phyloP scores from a whole-genome alignment of 2,329 filamentous ascomycete species.

The Cryphonectria japonica region DNA sequence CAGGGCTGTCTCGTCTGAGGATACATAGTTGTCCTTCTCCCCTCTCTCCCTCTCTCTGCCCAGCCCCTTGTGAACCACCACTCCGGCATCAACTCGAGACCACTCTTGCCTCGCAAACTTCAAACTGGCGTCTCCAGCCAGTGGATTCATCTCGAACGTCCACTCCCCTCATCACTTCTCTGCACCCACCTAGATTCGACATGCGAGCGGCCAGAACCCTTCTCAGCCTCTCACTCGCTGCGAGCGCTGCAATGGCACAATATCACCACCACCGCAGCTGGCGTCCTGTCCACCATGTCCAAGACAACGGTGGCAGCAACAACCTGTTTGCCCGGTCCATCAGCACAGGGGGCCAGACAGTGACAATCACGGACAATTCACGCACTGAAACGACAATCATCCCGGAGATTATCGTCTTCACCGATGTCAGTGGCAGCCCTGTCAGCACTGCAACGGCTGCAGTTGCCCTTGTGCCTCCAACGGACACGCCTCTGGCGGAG shows the following conservation, averaged over 20 bases:
- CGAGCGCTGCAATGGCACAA: conserved; percentile 16
- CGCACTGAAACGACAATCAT: conserved; percentile 46
- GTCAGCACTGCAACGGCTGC: conserved; percentile 48
- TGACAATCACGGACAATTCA: conserved; percentile 43
- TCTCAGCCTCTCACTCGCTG: conserved; percentile 14
- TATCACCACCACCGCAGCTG: conserved; percentile 25
- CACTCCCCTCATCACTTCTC: neutral
- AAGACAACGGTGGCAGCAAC: conserved; percentile 16
- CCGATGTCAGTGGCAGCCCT: conserved; percentile 60
- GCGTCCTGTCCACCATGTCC: conserved; percentile 16
- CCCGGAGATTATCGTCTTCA: conserved; percentile 60
- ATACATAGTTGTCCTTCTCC: neutral
- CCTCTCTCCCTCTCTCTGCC: neutral
- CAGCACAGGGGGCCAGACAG: conserved; percentile 26
- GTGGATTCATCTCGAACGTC: neutral
- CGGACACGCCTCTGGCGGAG: conserved; percentile 13
- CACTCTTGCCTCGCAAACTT: neutral
- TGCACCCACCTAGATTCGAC: neutral
- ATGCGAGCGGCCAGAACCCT: conserved; percentile 20
- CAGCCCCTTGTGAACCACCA: neutral
- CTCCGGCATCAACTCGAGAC: neutral
- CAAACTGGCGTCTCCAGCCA: neutral
- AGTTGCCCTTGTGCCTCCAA: conserved; percentile 38
- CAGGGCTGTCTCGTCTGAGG: neutral
- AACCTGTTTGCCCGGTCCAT: conserved; percentile 6